Evolutionary conservation across 2,329 filamentous ascomycete genomes (phyloP), one percentile per base, ranked within the genome.

Genomic region (Botrytis paeoniae): DNA sequence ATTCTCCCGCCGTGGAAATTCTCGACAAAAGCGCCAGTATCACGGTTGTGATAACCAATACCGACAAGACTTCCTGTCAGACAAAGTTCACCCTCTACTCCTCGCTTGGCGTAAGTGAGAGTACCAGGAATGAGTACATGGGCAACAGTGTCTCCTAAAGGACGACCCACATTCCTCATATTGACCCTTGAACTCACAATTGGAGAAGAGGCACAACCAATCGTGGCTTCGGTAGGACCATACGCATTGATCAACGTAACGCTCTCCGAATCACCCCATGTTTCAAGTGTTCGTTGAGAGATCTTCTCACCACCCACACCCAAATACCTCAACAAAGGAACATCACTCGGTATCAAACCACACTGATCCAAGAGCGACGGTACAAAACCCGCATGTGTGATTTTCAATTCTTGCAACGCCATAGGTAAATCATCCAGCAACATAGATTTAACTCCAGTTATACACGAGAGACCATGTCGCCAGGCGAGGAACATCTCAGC

Each of bases 401-500:
- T 37, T 18, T 69, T 69, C 35, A 69, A 39, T 32, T 69, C 66
- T 57, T 69, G 66, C 5, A 69, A 59, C 9, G 66, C 66, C 37
- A 69, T 32, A 10, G 66, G 54, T 10, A 69, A 57, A 69, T 60
- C 66, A 57, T 69, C 54, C 3, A 69, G 37, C 20, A 69, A 60
- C 54, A 69, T 69, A 32, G 66, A 43, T n/a, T 69, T 69, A 18
- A 59, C 39, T 73, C 45, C 79, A 14, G 79, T 80, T 32, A 75
- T 77, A 1, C 77, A 77, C 5, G 78, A 77, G 72, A 81, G 75
- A 45, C 79, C 79, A 69, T 78, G 74, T 39, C 79, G 78, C 79
- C 79, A 81, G 4, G 79, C 75, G n/a, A 79, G 37, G 71, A 80
- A 78, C 76, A 81, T 80, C 51, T 81, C 80, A 3, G 77, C 60